Evolutionary conservation across 148 eudicot species (phyloP).

Genomic region (Persicaria tinctoria): DNA sequence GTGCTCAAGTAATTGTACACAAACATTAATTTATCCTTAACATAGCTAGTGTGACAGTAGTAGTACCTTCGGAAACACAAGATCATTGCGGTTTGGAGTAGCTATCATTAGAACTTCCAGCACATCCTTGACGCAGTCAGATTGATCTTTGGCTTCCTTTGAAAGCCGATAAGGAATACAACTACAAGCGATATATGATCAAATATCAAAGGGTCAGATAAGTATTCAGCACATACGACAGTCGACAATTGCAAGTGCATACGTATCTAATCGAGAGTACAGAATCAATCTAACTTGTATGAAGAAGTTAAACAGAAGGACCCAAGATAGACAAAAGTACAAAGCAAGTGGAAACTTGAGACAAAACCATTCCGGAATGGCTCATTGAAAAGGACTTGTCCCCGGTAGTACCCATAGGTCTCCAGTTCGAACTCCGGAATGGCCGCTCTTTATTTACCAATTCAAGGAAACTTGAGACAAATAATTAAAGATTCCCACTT

Average conservation of each 20-base stretch:
- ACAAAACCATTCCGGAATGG: neutral
- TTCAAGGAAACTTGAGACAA: no score
- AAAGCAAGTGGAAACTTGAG: neutral
- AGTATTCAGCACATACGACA: neutral
- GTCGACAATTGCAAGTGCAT: no score
- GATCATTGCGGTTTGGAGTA: conserved; percentile 33
- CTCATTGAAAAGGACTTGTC: no score
- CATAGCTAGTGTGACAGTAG: no score
- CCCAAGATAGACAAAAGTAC: neutral
- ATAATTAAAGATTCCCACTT: neutral
- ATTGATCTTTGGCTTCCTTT: conserved; percentile 13
- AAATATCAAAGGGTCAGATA: neutral
- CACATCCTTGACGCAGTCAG: conserved; percentile 15
- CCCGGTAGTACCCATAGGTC: no score
- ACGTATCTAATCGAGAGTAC: no score
- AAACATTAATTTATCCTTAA: no score
- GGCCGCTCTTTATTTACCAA: no score
- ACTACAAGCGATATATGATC: conserved; percentile 7
- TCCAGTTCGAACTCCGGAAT: no score
- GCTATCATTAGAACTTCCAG: conserved; percentile 40
- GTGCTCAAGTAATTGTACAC: no score
- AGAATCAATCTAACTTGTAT: no score
- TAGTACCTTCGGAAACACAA: conserved; percentile 42
- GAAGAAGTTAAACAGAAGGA: neutral
- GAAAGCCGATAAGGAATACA: conserved; percentile 32